These are phyloP conservation scores for Candida easanensis DNA, from an alignment of 805 yeast genomes.

Conservation along the genomic window DNA sequence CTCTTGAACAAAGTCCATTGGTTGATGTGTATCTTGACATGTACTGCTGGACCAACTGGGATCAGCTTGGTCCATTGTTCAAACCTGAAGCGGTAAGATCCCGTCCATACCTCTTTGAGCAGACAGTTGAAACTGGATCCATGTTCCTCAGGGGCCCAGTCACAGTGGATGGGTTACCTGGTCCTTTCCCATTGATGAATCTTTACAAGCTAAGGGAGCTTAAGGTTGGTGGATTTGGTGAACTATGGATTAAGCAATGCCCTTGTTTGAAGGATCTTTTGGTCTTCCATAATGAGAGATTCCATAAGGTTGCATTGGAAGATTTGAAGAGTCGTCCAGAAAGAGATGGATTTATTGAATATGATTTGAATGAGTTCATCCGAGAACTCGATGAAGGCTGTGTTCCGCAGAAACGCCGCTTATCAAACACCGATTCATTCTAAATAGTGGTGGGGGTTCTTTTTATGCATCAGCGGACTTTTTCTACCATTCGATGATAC, in stretches of 20 bases:
- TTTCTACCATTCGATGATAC: too few species aligned
- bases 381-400: background rate
- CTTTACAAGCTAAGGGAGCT: background rate
- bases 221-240: constrained; percentile 8
- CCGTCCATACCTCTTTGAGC: background rate
- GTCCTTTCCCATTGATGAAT: too few species aligned
- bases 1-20: background rate
- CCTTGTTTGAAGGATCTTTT: constrained; percentile 1
- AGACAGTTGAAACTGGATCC: background rate
- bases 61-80: background rate
- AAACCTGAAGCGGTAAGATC: background rate
- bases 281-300: background rate
- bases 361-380: background rate
- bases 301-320: background rate
- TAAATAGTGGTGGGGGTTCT: too few species aligned
- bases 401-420: background rate
- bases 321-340: background rate
- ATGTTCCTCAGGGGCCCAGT: background rate
- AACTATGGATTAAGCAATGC: constrained; percentile 1
- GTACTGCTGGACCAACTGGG: background rate
- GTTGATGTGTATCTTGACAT: background rate
- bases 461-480: too few species aligned
- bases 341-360: background rate
- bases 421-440: background rate
- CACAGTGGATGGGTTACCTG: background rate